phyloP scores from a whole-genome alignment of 2,329 filamentous ascomycete species.

The Teratosphaeria viscida region DNA sequence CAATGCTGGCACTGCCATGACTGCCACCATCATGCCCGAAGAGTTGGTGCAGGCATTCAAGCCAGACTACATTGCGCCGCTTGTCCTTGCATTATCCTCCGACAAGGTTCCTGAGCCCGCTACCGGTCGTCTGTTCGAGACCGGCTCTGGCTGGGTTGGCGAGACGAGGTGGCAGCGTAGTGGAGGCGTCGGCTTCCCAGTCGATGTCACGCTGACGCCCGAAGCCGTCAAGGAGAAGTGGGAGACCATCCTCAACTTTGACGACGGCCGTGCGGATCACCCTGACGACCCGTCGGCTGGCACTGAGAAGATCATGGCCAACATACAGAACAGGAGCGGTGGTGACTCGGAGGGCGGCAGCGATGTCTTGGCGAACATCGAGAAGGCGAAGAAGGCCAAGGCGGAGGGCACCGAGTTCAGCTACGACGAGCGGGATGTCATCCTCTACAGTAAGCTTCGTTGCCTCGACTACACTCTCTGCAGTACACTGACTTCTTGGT shows the following conservation, averaged over 20 bases:
- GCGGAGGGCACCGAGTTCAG: slow-evolving; percentile 64
- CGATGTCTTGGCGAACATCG: slow-evolving; percentile 63
- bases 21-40: slow-evolving; percentile 83
- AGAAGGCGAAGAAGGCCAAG: slow-evolving; percentile 61
- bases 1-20: slow-evolving; percentile 94
- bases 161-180: slow-evolving; percentile 90
- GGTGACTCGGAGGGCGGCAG: slow-evolving; percentile 21
- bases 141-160: slow-evolving; percentile 86
- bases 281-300: slow-evolving; percentile 69
- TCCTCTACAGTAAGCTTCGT: slow-evolving; percentile 61
- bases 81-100: slow-evolving; percentile 76
- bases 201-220: slow-evolving; percentile 71
- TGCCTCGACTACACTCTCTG: no score
- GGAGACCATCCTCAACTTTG: slow-evolving; percentile 74
- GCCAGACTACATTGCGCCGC: slow-evolving; percentile 92
- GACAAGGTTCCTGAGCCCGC: slow-evolving; percentile 77
- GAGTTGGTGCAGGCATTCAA: slow-evolving; percentile 99
- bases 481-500: slow-evolving; percentile 12
- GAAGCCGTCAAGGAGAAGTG: slow-evolving; percentile 71
- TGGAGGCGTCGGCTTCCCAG: slow-evolving; percentile 81
- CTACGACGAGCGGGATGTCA: slow-evolving; percentile 77
- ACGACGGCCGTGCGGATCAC: slow-evolving; percentile 77
- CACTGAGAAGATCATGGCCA: slow-evolving; percentile 69
- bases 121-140: slow-evolving; percentile 85
- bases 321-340: slow-evolving; percentile 65